Conservation (phyloP, 148 eudicot species). For the Silene latifolia region DNA sequence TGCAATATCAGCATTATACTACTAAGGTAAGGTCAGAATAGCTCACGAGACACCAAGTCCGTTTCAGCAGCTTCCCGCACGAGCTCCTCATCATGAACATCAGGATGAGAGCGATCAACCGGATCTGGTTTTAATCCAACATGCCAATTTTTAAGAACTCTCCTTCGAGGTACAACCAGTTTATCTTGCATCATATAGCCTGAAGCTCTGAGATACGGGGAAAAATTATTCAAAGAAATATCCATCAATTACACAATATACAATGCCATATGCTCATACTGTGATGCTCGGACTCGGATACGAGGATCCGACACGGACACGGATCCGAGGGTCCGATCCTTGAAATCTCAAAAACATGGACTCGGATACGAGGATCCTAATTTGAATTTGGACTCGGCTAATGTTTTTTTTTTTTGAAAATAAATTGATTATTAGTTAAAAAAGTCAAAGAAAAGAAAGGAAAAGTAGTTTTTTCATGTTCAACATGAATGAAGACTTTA, state of each 20-base stretch:
- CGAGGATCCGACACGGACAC: no score
- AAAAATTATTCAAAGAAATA: neutral
- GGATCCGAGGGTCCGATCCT: no score
- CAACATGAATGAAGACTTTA: no score
- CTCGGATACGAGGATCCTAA: no score
- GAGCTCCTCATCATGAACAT: conserved; percentile 81
- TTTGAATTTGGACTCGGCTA: no score
- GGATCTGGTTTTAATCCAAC: conserved; percentile 77
- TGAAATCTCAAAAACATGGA: no score
- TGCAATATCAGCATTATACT: neutral
- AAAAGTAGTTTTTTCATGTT: no score
- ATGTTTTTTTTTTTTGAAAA: no score
- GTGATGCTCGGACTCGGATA: no score
- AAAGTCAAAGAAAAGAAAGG: no score
- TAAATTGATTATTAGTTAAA: no score
- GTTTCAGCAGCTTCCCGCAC: conserved; percentile 60
- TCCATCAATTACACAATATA: neutral
- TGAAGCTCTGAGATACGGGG: conserved; percentile 53
- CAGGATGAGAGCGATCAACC: conserved; percentile 95
- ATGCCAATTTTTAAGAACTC: conserved; percentile 79
- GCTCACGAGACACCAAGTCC: conserved; percentile 57
- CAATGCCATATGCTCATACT: neutral
- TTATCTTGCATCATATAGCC: conserved; percentile 97
- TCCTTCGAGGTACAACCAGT: conserved; percentile 81
- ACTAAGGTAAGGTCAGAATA: conserved; percentile 14